A percentile compares a stretch with the other conserved stretches of the same genome.
These are phyloP conservation scores for Dryadomyces quercus-mongolicae DNA, from an alignment of 2,329 filamentous ascomycete genomes.

Conservation along the genomic window DNA sequence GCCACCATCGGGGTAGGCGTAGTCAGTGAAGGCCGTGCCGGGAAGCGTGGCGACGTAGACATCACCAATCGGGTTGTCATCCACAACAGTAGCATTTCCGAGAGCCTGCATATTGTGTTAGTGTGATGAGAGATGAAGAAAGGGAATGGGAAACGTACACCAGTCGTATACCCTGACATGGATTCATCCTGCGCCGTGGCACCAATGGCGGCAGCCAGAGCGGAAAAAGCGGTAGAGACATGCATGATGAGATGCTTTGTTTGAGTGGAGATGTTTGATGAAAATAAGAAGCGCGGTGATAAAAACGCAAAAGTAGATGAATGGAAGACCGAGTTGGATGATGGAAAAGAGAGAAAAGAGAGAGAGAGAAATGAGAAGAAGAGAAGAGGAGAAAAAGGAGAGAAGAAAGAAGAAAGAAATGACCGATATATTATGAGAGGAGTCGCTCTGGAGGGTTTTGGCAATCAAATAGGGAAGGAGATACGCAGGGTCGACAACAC, in stretches of 20 bases:
- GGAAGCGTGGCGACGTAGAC: slow-evolving; percentile 46
- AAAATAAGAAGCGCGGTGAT: no score
- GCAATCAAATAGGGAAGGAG: not conserved
- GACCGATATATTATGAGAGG: not conserved
- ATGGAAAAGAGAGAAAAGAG: not conserved
- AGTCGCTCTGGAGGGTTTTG: not conserved
- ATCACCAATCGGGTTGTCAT: slow-evolving; percentile 41
- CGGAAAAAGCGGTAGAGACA: slow-evolving; percentile 5
- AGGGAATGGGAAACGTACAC: not conserved
- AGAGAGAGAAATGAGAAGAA: not conserved
- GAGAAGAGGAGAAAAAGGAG: not conserved
- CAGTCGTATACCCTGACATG: slow-evolving; percentile 5
- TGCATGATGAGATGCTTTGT: slow-evolving; percentile 6
- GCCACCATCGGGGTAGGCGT: slow-evolving; percentile 30
- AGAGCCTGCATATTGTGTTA: slow-evolving; percentile 4
- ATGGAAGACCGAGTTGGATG: not conserved
- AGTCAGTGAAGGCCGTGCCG: slow-evolving; percentile 35
- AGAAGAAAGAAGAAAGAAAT: not conserved
- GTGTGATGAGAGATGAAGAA: not conserved
- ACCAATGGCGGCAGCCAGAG: not conserved
- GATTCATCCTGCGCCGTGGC: slow-evolving; percentile 1
- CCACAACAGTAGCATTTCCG: slow-evolving; percentile 19
- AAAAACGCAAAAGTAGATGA: not conserved
- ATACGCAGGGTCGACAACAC: not conserved
- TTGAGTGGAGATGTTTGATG: not conserved